Base-by-base conservation (phyloP, 2,329 filamentous ascomycete genomes). In the Colletotrichum spinosum region DNA sequence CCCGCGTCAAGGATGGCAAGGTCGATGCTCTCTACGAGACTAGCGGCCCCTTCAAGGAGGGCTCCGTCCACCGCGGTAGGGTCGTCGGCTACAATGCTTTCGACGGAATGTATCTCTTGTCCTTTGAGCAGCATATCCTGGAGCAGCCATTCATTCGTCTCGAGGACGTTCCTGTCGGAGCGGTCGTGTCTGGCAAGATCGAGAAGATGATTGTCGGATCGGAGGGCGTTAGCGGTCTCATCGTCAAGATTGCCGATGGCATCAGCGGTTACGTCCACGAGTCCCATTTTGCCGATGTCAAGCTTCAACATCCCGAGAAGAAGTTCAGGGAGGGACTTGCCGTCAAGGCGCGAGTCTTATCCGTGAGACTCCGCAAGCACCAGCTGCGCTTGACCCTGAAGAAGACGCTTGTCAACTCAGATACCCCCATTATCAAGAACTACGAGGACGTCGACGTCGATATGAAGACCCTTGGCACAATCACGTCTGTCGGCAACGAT, bases 321-420 rank as follows among this genome's bases (percentile, higher is more conserved):
- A 98, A 97, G 75, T 99, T 97, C 79, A 88, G 92, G 67, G 92
- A 95, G 75, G 94, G 94, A 1, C 87, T 92, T 77, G 87, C 90
- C 56, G 90, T 99, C 68, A 97, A 92, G 70, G 92, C 92, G 17
- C 87, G 95, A 66, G 92, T 99, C 34, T 80, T 99, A 35, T 97
- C 93, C 0, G 91, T 89, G 13, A 88, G 97, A 72, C 78, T 88
- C 2, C 84, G 87, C 55, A 95, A 91, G 79, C 89, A 90, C 64
- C 91, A 94, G 73, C 86, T 98, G 69, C 90, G 92, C 38, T 84
- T 99, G 69, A 98, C 96, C 0, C 77, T 99, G 70, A 99, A 98
- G 83, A 99, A 98, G 81, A 92, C 92, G 1, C 83, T 99, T 15
- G 88, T 99, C 70, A 97, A 97, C 78, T 96, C 93, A 0, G 94